Evolutionary conservation across 2,329 filamentous ascomycete species (phyloP).

Genomic region (Coniochaeta sp.): DNA sequence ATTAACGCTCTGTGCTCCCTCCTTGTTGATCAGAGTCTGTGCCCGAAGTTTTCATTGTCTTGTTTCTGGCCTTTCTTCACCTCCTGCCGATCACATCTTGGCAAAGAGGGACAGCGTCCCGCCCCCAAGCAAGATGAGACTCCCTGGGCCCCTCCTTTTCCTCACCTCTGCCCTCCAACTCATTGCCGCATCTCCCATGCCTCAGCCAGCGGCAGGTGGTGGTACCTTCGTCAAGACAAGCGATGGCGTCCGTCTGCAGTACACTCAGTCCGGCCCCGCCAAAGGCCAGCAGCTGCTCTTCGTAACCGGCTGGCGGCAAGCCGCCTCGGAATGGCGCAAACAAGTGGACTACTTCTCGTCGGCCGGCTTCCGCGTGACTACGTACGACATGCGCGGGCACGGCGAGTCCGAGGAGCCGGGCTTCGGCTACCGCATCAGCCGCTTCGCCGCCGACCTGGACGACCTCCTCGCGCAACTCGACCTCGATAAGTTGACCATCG

Average conservation of each 20-base stretch:
- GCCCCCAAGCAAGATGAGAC: too few species aligned
- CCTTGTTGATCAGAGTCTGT: too few species aligned
- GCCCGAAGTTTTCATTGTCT: too few species aligned
- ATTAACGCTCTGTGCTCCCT: too few species aligned
- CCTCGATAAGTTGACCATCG: slow-evolving; percentile 20
- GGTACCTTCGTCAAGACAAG: slow-evolving; percentile 8
- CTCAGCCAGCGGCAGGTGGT: too few species aligned
- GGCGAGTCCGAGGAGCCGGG: slow-evolving; percentile 24
- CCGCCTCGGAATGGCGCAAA: slow-evolving; percentile 22
- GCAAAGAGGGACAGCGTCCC: too few species aligned
- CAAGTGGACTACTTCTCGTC: slow-evolving; percentile 20
- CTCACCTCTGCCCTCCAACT: too few species aligned
- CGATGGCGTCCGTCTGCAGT: slow-evolving; percentile 20
- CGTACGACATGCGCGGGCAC: slow-evolving; percentile 25
- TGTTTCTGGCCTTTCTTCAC: too few species aligned
- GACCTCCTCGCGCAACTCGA: slow-evolving; percentile 20
- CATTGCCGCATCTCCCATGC: too few species aligned
- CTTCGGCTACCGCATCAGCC: slow-evolving; percentile 20
- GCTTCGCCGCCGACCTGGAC: slow-evolving; percentile 21
- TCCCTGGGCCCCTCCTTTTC: too few species aligned
- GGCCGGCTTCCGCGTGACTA: slow-evolving; percentile 20
- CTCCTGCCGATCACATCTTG: too few species aligned
- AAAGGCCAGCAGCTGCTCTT: slow-evolving; percentile 20
- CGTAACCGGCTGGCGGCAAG: slow-evolving; percentile 24
- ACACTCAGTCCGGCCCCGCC: slow-evolving; percentile 17